phyloP scores from a whole-genome alignment of 1,284 basidiomycete genomes.

The Caloboletus firmus region DNA sequence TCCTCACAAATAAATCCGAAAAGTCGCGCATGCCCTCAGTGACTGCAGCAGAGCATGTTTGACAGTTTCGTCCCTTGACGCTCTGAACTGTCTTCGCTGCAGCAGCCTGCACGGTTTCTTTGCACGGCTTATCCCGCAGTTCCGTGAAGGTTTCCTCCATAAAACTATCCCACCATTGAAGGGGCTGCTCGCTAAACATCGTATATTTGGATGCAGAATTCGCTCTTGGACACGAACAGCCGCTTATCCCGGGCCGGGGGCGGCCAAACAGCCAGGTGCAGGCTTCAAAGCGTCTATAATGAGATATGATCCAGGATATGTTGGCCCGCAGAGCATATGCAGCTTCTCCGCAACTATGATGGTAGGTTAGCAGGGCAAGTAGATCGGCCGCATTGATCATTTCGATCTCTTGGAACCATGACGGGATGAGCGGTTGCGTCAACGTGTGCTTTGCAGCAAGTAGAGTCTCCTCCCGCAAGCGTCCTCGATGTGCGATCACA shows the following conservation, averaged over 20 bases:
- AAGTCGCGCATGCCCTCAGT: slow-evolving; percentile 19
- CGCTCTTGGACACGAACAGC: slow-evolving; percentile 3
- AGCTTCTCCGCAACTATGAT: slow-evolving; percentile 13
- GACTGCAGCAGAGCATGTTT: slow-evolving; percentile 7
- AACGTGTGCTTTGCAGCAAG: slow-evolving; percentile 22
- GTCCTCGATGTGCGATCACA: slow-evolving; percentile 10
- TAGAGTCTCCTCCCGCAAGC: slow-evolving; percentile 7
- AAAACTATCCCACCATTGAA: slow-evolving; percentile 26
- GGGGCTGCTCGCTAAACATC: slow-evolving; percentile 9
- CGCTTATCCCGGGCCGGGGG: too few relatives aligned
- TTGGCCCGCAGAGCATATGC: slow-evolving; percentile 8
- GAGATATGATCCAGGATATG: slow-evolving; percentile 16
- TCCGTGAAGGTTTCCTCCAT: slow-evolving; percentile 7
- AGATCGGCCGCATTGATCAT: slow-evolving; percentile 21
- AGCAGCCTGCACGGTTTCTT: slow-evolving; percentile 3
- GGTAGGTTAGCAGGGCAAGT: slow-evolving; percentile 22
- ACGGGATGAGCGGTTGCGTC: slow-evolving; percentile 16
- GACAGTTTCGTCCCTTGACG: slow-evolving; percentile 8
- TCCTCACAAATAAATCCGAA: slow-evolving; percentile 4
- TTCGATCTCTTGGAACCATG: slow-evolving; percentile 18
- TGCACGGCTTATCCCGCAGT: slow-evolving; percentile 19
- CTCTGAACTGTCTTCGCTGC: slow-evolving; percentile 4
- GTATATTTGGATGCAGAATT: neutral
- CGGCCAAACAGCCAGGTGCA: slow-evolving; percentile 15
- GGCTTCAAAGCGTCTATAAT: too few relatives aligned